Base-by-base conservation (phyloP, 2,329 filamentous ascomycete genomes). In the Phialophora tarda region DNA sequence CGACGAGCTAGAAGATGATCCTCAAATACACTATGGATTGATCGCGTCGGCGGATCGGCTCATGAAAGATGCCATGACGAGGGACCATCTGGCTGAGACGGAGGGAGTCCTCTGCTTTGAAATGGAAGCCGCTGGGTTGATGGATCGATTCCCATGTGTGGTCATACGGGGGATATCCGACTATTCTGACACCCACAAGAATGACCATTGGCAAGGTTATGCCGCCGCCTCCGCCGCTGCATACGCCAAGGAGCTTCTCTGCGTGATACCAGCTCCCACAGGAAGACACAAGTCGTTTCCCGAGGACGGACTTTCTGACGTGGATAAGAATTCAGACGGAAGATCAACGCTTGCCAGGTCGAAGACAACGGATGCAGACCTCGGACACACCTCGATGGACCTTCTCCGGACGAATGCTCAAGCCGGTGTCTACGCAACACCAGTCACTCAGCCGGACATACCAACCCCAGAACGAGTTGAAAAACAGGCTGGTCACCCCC, bases 131-230 rank as follows among this genome's bases (percentile, higher is more conserved):
- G 73, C 71, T 8, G 73, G 74, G 10, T 26, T 74, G 4, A 72
- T 69, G 65, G 64, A 73, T 58, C 66, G 70, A 0, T 60, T 80
- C 0, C 78, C 79, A 0, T 79, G 77, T 4, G 63, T 82, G 0
- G 69, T 79, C 0, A 75, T 82, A 51, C 79, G 79, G 11, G 79
- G 78, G 0, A 79, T 81, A 0, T 81, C 75, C 23, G 77, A 81
- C 57, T 81, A 81, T 58, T 73, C 77, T 4, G 79, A 82, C 62
- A 76, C 74, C 0, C 77, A 80, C 57, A 80, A 79, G 68, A 75
- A 74, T 26, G 75, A 80, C 6, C 26, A 47, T 2, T 81, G 78
- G 79, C 76, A 80, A 32, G 38, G 47, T 0, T 80, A 78, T 65
- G 78, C 79, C 0, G 77, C 73, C 3, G 73, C 64, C 3, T 73